Conservation (phyloP, 2,329 filamentous ascomycete genomes). For the Penicillium sp. region DNA sequence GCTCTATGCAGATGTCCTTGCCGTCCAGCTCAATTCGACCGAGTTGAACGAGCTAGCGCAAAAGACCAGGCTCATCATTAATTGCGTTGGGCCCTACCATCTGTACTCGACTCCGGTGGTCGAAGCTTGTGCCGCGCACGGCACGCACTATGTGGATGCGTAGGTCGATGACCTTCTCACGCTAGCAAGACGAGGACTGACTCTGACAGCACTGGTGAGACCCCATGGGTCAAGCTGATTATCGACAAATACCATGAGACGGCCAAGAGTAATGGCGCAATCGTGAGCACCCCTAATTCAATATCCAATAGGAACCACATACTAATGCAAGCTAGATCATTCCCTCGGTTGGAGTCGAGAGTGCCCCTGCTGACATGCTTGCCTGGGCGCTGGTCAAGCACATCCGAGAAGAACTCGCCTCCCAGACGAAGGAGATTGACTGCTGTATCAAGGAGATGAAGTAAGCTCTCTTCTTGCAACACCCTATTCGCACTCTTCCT, state of each 20-base stretch:
- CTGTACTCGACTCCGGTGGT: constrained; percentile 65
- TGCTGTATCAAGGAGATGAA: constrained; percentile 58
- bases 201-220: constrained; percentile 58
- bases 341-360: constrained; percentile 62
- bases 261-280: constrained; percentile 61
- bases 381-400: constrained; percentile 56
- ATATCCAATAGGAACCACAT: neutral
- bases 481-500: neutral
- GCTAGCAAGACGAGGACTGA: constrained; percentile 2
- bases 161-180: constrained; percentile 26
- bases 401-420: constrained; percentile 54
- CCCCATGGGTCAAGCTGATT: constrained; percentile 65
- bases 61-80: constrained; percentile 61
- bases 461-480: constrained; percentile 30
- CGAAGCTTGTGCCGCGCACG: constrained; percentile 63
- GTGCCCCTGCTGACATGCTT: constrained; percentile 60
- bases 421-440: constrained; percentile 54
- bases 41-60: constrained; percentile 55
- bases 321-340: constrained; percentile 50
- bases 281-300: constrained; percentile 45
- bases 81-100: constrained; percentile 64
- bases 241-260: constrained; percentile 61
- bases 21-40: constrained; percentile 49
- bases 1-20: constrained; percentile 43
- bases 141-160: constrained; percentile 69